These are phyloP conservation scores for Fusarium sp. DNA, from an alignment of 2,329 filamentous ascomycete species.

Conservation along the genomic window DNA sequence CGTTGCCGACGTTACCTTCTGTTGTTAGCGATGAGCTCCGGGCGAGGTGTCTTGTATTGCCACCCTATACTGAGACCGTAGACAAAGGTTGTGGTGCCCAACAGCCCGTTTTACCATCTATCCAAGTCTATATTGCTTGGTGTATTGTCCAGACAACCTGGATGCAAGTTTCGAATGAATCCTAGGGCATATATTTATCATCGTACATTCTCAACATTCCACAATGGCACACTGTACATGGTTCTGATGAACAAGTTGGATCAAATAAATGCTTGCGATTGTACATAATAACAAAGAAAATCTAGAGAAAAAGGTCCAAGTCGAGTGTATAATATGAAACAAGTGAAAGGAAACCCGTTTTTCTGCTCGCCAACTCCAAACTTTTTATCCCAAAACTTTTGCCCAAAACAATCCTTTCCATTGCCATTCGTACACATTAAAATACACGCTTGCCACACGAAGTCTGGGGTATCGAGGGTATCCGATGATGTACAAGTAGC, in stretches of 20 bases:
- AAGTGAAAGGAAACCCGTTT: slow-evolving; percentile 1
- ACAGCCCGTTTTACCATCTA: no score
- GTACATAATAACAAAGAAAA: slow-evolving; percentile 10
- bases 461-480: slow-evolving; percentile 25
- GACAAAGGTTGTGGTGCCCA: no score
- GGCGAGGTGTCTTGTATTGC: neutral
- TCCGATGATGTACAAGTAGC: slow-evolving; percentile 34
- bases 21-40: slow-evolving; percentile 1
- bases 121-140: no score
- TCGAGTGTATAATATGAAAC: slow-evolving; percentile 5
- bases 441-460: slow-evolving; percentile 30
- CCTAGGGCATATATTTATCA: no score
- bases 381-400: slow-evolving; percentile 17
- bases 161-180: no score
- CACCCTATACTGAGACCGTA: neutral
- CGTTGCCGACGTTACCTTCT: neutral
- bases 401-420: neutral
- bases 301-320: slow-evolving; percentile 18
- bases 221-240: neutral
- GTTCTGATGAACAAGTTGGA: fast-evolving
- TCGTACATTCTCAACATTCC: no score
- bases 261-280: slow-evolving; percentile 6
- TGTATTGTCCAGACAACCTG: no score
- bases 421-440: slow-evolving; percentile 20
- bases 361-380: neutral